Evolutionary conservation across 2,329 filamentous ascomycete species (phyloP), one percentile per base, ranked within the genome.

Genomic region (Fusarium circinatum): DNA sequence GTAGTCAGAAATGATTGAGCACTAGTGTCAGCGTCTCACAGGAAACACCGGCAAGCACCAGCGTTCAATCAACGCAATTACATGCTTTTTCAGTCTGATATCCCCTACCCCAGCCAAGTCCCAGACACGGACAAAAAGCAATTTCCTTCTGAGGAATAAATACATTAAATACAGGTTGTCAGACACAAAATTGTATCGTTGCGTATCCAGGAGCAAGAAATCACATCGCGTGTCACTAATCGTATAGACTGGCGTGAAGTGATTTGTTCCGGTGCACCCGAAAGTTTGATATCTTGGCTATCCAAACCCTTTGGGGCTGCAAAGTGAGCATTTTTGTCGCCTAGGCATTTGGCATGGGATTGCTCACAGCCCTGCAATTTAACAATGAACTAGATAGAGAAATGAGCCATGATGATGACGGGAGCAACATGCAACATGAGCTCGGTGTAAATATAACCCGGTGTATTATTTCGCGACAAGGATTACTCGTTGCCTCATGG

Each of bases 401-500:
- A 1, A 18, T 18, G 5, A 10, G 28, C 22, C 28, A 7, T 18
- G 15, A 20, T 24, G 30, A 34, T 24, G 22, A 24, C 12, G 8
- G 30, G 1, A 24, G 28, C 3, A 4, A 51, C 12, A 5, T 34
- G 28, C 0, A 10, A 7, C 7, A 51, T 32, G 22, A n/a, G 7
- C 28, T 38, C n/a, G 49, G 32, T 26, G 3, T 12, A 54, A 54
- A 26, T 28, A 9, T 54, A 22, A 22, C 32, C 49, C 24, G 49
- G 3, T 22, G 32, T 3, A 17, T 51, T 11, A 52, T 38, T 54
- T 20, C 3, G 32, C 32, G 17, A 22, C 32, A 52, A 26, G 32
- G 49, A 52, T 52, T 11, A 0, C 22, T 26, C 1, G 32, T 26
- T 9, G 2, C 3, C 11, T 41, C 26, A 28, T n/a, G 2, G 3